Conservation (phyloP, 805 yeast species). For the Cyberlindnera mississippiensis region DNA sequence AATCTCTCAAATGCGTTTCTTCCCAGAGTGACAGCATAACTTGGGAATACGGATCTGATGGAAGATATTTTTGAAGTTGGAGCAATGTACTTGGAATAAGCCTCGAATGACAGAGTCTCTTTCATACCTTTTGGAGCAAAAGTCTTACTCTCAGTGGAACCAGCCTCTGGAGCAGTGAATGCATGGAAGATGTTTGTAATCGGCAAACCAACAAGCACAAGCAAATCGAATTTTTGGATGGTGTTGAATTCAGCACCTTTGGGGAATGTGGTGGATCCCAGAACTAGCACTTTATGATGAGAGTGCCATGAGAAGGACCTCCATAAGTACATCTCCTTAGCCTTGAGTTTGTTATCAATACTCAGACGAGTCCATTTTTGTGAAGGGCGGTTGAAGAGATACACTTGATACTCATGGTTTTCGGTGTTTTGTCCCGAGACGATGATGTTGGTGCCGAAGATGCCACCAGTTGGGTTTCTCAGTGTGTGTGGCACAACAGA, state of each 20-base stretch:
- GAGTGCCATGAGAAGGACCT: constrained; percentile 73
- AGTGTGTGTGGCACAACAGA: constrained; percentile 44
- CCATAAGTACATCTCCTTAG: constrained; percentile 52
- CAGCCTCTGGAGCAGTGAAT: background rate
- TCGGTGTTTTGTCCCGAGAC: constrained; percentile 55
- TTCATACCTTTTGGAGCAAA: constrained; percentile 10
- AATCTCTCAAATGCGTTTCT: constrained; percentile 68
- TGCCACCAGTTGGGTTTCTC: constrained; percentile 54
- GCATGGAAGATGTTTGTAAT: constrained; percentile 42
- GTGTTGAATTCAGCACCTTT: constrained; percentile 28
- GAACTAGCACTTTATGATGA: constrained; percentile 63
- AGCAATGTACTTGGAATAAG: constrained; percentile 71
- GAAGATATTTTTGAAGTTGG: constrained; percentile 66
- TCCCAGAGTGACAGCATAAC: constrained; percentile 74
- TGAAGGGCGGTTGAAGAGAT: constrained; percentile 50
- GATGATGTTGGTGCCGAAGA: constrained; percentile 63
- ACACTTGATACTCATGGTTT: constrained; percentile 39
- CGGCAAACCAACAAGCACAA: constrained; percentile 52
- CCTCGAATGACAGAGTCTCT: constrained; percentile 43
- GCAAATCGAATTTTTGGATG: constrained; percentile 40
- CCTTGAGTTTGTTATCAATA: constrained; percentile 41
- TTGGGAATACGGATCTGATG: constrained; percentile 66
- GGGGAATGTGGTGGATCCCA: constrained; percentile 41
- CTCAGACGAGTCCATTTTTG: constrained; percentile 64
- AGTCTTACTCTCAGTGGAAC: constrained; percentile 20